These are phyloP conservation scores for Ophiocordyceps australis DNA, from an alignment of 2,329 filamentous ascomycete genomes.

Conservation along the genomic window DNA sequence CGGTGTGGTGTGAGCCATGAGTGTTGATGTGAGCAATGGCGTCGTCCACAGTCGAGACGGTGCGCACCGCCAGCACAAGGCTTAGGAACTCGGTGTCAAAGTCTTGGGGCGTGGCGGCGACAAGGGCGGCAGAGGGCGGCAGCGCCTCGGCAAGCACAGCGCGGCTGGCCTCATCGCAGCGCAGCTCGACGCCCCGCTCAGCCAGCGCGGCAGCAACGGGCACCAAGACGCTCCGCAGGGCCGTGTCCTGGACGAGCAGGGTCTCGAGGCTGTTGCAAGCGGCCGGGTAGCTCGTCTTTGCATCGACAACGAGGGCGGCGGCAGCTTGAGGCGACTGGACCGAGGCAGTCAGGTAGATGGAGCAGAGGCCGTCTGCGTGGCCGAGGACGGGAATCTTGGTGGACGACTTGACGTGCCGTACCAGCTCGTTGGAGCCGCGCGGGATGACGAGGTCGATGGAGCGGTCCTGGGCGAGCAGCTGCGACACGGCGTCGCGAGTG, in stretches of 20 bases:
- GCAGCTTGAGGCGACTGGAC: constrained; percentile 56
- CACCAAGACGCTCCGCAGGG: constrained; percentile 50
- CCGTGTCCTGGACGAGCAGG: constrained; percentile 62
- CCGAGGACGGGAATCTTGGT: constrained; percentile 93
- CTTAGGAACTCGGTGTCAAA: constrained; percentile 83
- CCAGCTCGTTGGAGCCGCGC: constrained; percentile 75
- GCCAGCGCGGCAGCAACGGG: constrained; percentile 56
- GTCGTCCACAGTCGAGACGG: constrained; percentile 46
- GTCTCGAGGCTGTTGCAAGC: constrained; percentile 94
- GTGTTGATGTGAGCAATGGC: constrained; percentile 81
- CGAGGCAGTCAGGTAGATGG: constrained; percentile 65
- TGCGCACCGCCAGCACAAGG: constrained; percentile 68
- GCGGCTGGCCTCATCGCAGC: constrained; percentile 58
- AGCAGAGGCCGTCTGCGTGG: constrained; percentile 87
- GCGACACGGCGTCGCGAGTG: constrained; percentile 75
- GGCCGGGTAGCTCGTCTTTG: constrained; percentile 87
- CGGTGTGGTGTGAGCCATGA: constrained; percentile 88
- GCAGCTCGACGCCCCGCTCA: constrained; percentile 60
- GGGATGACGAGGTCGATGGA: constrained; percentile 94
- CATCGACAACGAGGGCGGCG: constrained; percentile 68
- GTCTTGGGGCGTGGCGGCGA: constrained; percentile 51
- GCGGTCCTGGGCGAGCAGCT: constrained; percentile 69
- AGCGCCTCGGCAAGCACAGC: constrained; percentile 35
- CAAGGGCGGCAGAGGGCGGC: constrained; percentile 30
- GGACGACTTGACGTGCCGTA: constrained; percentile 73